Conservation (phyloP, 2,329 filamentous ascomycete species). For the Cordyceps javanica region DNA sequence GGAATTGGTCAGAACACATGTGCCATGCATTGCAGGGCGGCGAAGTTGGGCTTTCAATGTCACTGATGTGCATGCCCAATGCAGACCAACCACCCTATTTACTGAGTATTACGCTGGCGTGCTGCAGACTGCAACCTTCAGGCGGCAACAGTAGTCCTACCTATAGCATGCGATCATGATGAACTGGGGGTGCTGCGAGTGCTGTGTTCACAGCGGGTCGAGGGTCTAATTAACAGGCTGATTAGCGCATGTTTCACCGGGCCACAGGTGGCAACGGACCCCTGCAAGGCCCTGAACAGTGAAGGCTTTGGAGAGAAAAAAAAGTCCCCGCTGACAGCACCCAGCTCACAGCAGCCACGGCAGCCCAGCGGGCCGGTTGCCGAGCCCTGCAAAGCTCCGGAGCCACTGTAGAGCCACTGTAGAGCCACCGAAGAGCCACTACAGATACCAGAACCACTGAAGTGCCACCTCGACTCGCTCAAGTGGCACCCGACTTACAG, state of each 20-base stretch:
- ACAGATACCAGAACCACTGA: not conserved
- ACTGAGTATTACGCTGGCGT: not conserved
- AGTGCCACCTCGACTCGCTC: not conserved
- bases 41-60: not conserved
- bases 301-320: too few relatives aligned
- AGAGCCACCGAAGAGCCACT: not conserved
- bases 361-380: constrained; percentile 4
- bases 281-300: not conserved
- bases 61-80: not conserved
- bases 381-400: not conserved
- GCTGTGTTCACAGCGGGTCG: not conserved
- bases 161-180: not conserved
- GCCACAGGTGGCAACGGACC: not conserved
- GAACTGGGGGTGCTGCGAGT: not conserved
- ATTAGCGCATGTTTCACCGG: constrained; percentile 1
- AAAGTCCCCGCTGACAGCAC: not conserved
- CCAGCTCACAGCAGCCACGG: not conserved
- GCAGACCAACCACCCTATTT: constrained; percentile 7
- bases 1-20: not conserved
- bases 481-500: not conserved
- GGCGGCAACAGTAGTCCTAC: not conserved
- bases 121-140: not conserved
- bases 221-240: not conserved
- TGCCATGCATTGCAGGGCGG: not conserved
- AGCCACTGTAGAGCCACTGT: not conserved